phyloP scores from a whole-genome alignment of 768 basidiomycete genomes.

The Phylloporus sp. region DNA sequence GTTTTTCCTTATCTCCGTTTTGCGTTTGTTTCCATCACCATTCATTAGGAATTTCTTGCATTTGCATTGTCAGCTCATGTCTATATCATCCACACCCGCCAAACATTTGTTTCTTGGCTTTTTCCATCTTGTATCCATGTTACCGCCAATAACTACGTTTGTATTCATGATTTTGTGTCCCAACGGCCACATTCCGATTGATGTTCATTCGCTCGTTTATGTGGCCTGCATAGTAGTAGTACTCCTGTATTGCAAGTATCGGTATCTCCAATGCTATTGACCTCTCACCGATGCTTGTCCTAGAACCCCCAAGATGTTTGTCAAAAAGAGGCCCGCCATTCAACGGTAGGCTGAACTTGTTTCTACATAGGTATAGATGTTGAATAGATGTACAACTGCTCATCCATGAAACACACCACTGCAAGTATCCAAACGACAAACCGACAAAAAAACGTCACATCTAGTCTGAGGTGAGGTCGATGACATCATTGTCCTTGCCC shows the following conservation, averaged over 20 bases:
- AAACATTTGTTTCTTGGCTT: slow-evolving; percentile 2
- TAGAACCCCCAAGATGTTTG: too few species aligned
- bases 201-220: slow-evolving; percentile 1
- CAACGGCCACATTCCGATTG: background rate
- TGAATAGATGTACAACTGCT: background rate
- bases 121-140: slow-evolving; percentile 15
- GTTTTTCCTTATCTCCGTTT: background rate
- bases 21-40: slow-evolving; percentile 1
- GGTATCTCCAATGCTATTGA: background rate
- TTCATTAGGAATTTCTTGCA: slow-evolving; percentile 13
- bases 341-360: too few species aligned
- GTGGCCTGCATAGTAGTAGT: slow-evolving; percentile 9
- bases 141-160: slow-evolving; percentile 4
- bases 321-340: too few species aligned
- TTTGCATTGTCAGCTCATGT: slow-evolving; percentile 3
- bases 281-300: background rate
- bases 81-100: slow-evolving; percentile 9
- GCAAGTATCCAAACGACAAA: background rate
- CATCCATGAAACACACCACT: background rate
- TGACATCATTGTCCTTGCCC: slow-evolving; percentile 27
- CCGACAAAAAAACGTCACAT: background rate
- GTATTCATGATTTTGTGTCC: slow-evolving; percentile 7
- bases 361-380: background rate
- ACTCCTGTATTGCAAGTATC: background rate
- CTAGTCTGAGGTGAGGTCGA: slow-evolving; percentile 38